Evolutionary conservation across 495 filamentous ascomycete species (phyloP).

Genomic region (Bombardia bombarda): DNA sequence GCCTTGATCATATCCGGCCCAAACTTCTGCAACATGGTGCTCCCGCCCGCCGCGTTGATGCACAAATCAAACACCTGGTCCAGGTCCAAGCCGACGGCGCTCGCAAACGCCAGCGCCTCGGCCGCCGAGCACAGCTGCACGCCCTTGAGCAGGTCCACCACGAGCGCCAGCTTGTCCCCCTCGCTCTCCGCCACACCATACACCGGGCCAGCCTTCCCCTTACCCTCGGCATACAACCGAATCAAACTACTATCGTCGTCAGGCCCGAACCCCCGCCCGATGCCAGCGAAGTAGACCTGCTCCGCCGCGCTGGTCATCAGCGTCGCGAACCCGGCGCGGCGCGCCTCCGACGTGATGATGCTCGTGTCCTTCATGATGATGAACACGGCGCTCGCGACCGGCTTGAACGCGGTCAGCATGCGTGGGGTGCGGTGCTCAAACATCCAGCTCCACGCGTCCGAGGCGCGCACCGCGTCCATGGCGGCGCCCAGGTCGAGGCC

Average conservation of each 20-base stretch:
- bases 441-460: slow-evolving; percentile 71
- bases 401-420: slow-evolving; percentile 61
- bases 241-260: slow-evolving; percentile 68
- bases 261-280: slow-evolving; percentile 52
- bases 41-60: slow-evolving; percentile 61
- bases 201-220: slow-evolving; percentile 26
- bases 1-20: slow-evolving; percentile 48
- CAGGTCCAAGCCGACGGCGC: slow-evolving; percentile 53
- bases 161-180: slow-evolving; percentile 42
- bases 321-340: slow-evolving; percentile 52
- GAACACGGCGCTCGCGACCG: slow-evolving; percentile 58
- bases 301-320: slow-evolving; percentile 65
- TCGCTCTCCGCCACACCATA: slow-evolving; percentile 31
- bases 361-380: slow-evolving; percentile 78
- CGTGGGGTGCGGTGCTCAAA: slow-evolving; percentile 66
- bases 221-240: slow-evolving; percentile 47
- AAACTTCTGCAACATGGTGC: slow-evolving; percentile 49
- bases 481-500: slow-evolving; percentile 54
- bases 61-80: slow-evolving; percentile 60
- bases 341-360: slow-evolving; percentile 66
- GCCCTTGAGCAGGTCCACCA: slow-evolving; percentile 50
- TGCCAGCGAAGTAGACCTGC: slow-evolving; percentile 56
- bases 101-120: slow-evolving; percentile 61
- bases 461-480: slow-evolving; percentile 47
- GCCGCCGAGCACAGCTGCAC: slow-evolving; percentile 59